Evolutionary conservation across 2,329 filamentous ascomycete species (phyloP).

Genomic region (Ophiostoma ulmi): DNA sequence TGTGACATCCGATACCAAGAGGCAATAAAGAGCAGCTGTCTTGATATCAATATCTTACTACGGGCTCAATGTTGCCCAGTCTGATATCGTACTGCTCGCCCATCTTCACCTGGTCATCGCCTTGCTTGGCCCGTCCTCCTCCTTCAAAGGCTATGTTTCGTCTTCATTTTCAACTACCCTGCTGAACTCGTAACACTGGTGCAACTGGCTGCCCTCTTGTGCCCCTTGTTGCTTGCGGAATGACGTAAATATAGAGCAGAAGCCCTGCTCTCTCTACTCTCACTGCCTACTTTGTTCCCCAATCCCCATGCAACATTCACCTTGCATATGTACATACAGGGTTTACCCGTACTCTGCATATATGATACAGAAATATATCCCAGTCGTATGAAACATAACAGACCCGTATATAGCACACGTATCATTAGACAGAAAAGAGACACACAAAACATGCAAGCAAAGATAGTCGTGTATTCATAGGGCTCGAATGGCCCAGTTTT

Average conservation of each 20-base stretch:
- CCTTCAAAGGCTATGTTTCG: not conserved
- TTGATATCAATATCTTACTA: not conserved
- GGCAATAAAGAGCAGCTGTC: not conserved
- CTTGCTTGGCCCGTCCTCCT: no score
- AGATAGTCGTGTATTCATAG: not conserved
- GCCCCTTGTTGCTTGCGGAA: not conserved
- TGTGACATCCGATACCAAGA: not conserved
- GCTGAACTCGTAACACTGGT: constrained; percentile 16
- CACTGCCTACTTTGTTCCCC: not conserved
- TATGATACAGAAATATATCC: not conserved
- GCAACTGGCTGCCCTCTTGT: not conserved
- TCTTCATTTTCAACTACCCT: not conserved
- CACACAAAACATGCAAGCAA: no score
- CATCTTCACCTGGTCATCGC: no score
- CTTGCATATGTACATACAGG: constrained; percentile 12
- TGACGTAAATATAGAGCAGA: not conserved
- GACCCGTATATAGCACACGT: not conserved
- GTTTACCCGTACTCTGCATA: not conserved
- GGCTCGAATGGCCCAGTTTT: not conserved
- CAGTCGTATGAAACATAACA: not conserved
- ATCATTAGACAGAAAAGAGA: not conserved
- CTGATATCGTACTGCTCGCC: not conserved
- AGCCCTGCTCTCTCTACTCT: not conserved
- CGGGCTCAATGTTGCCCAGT: not conserved
- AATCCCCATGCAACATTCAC: constrained; percentile 5